Base-by-base conservation (phyloP, 768 basidiomycete species). In the Pleurotus tuoliensis region DNA sequence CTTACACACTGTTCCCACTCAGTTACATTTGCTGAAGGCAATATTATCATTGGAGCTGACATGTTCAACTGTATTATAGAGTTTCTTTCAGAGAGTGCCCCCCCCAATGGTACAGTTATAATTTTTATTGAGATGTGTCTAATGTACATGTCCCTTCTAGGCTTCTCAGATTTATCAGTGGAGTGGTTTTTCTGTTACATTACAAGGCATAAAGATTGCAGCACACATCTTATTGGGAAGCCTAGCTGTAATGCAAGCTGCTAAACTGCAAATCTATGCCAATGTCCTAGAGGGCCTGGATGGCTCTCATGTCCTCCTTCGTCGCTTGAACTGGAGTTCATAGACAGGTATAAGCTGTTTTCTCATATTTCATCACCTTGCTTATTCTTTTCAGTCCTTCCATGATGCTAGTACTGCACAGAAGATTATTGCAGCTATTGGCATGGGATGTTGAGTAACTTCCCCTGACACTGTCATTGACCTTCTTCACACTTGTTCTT, bases 361-460 rank as follows among this genome's bases (percentile, higher is more conserved):
- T 37, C 49, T 37, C 18, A 6, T 5, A 8, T 51, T 20, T 27
- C 15, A 9, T 16, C 1, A 8, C 20, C 49, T 27, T 51, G 11
- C 34, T 27, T 27, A n/a, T n/a, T 30, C 48, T 13, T 50, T 27
- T 4, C 27, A 50, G 48, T 12, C 48, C 15, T 50, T 50, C 37
- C 13, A 20, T 16, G 25, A 12, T 5, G 11, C 27, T 27, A 7
- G n/a, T 20, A 30, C 9, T 25, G 48, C 25, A n/a, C 5, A 12
- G n/a, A 50, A n/a, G 24, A 50, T 50, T 5, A 11, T 50, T 13
- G 48, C 48, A n/a, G 48, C 48, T n/a, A 50, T 50, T 12, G 48
- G 48, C 25, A 50, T 50, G 48, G 48, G 48, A 8, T 3, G 48
- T 4, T 30, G 30, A 27, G 27, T 24, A 30, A 50, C 48, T 3